These are phyloP conservation scores for Vitis rupestris DNA, from an alignment of 164 flowering plant genomes.

Conservation along the genomic window DNA sequence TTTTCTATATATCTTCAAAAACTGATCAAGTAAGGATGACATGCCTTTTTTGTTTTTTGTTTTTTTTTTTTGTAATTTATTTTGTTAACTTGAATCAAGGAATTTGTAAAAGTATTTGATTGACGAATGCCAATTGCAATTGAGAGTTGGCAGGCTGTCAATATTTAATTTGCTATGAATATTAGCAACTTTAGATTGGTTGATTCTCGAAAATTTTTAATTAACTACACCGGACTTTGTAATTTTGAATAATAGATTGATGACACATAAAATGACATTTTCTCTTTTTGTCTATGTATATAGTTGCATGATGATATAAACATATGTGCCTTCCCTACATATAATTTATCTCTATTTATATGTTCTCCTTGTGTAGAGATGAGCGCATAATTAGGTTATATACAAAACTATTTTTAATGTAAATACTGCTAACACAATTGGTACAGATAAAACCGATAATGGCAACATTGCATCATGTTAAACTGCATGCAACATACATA, in stretches of 20 bases:
- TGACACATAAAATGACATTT: no score
- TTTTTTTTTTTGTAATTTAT: neutral
- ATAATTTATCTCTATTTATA: no score
- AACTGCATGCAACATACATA: no score
- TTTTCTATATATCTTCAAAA: neutral
- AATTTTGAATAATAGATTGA: conserved; percentile 25
- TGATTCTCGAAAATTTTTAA: conserved; percentile 29
- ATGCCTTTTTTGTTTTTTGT: neutral
- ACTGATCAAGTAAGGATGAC: conserved; percentile 10
- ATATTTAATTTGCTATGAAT: conserved; percentile 36
- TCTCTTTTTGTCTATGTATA: no score
- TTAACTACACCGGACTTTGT: conserved; percentile 29
- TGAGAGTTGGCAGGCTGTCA: conserved; percentile 15
- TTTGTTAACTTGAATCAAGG: neutral
- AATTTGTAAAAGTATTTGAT: conserved; percentile 25
- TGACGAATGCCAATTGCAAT: conserved; percentile 48
- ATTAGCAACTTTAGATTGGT: conserved; percentile 36
- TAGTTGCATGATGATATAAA: no score
- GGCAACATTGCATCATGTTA: no score
- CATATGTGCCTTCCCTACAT: no score
- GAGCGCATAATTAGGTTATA: no score
- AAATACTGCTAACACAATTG: no score
- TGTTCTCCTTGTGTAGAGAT: no score
- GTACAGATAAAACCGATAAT: no score
- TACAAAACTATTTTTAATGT: no score